Evolutionary conservation across 2,329 filamentous ascomycete genomes (phyloP).

Genomic region (Aspergillus vadensis): DNA sequence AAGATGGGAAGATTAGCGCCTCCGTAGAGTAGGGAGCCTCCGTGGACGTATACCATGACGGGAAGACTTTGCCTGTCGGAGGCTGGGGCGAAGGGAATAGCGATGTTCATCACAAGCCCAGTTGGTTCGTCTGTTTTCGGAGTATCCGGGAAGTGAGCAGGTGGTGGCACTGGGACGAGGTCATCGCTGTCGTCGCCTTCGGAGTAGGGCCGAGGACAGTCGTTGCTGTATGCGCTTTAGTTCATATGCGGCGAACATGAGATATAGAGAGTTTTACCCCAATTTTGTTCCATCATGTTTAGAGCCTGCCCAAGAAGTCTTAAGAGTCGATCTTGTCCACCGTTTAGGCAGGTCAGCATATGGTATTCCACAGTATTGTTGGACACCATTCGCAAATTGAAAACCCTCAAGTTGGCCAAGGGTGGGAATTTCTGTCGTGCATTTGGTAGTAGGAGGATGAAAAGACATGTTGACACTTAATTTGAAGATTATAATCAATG

Average conservation of each 20-base stretch:
- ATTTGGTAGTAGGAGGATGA: constrained; percentile 18
- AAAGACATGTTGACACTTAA: constrained; percentile 23
- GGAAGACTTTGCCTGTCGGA: constrained; percentile 14
- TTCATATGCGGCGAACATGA: not conserved
- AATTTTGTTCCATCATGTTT: constrained; percentile 29
- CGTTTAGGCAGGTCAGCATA: constrained; percentile 27
- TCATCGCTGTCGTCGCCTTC: constrained; percentile 26
- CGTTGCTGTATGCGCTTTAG: constrained; percentile 14
- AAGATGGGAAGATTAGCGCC: constrained; percentile 30
- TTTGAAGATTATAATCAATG: not conserved
- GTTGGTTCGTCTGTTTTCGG: constrained; percentile 23
- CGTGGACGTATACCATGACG: constrained; percentile 31
- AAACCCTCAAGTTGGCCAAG: constrained; percentile 26
- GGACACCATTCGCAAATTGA: constrained; percentile 25
- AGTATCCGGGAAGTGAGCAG: constrained; percentile 18
- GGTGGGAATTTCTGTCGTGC: constrained; percentile 18
- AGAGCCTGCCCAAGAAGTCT: constrained; percentile 18
- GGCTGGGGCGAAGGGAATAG: constrained; percentile 16
- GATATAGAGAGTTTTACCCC: constrained; percentile 15
- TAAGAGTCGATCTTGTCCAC: constrained; percentile 26
- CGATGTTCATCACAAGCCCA: constrained; percentile 30
- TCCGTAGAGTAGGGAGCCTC: constrained; percentile 30
- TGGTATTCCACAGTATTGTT: constrained; percentile 31
- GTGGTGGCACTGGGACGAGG: constrained; percentile 26
- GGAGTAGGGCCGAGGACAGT: constrained; percentile 24